phyloP scores from a whole-genome alignment of 306 rosid genomes.

The Citrullus colocynthis region DNA sequence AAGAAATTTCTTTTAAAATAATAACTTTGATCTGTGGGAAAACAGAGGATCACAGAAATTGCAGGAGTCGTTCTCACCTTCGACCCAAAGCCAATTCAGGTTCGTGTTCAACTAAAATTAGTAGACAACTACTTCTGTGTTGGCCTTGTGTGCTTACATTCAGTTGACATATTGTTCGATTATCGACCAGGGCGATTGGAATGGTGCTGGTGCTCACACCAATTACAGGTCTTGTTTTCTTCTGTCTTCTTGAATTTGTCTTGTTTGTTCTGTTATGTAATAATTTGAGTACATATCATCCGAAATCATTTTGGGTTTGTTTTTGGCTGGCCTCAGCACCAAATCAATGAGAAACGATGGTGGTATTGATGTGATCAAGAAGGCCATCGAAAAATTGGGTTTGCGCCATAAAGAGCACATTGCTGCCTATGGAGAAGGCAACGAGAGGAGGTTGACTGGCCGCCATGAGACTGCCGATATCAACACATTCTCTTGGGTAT shows the following conservation, averaged over 20 bases:
- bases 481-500: slow-evolving; percentile 40
- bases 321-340: slow-evolving; percentile 19
- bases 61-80: slow-evolving; percentile 37
- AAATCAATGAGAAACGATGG: slow-evolving; percentile 36
- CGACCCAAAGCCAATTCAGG: slow-evolving; percentile 51
- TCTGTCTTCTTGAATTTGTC: neutral
- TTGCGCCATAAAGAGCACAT: slow-evolving; percentile 41
- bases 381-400: slow-evolving; percentile 33
- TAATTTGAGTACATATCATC: neutral
- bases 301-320: neutral
- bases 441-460: slow-evolving; percentile 49
- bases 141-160: neutral
- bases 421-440: slow-evolving; percentile 42
- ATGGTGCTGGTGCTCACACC: slow-evolving; percentile 48
- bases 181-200: slow-evolving; percentile 41
- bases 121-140: neutral
- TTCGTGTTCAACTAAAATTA: neutral
- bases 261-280: neutral
- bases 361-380: slow-evolving; percentile 34
- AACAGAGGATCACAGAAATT: slow-evolving; percentile 41
- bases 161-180: neutral
- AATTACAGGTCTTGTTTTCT: slow-evolving; percentile 30
- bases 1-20: neutral
- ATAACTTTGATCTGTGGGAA: neutral
- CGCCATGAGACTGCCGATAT: slow-evolving; percentile 54